A percentile compares a stretch with the other conserved stretches of the same genome.
phyloP scores from a whole-genome alignment of 1,284 basidiomycete species.

The Uromyces viciae-fabae region DNA sequence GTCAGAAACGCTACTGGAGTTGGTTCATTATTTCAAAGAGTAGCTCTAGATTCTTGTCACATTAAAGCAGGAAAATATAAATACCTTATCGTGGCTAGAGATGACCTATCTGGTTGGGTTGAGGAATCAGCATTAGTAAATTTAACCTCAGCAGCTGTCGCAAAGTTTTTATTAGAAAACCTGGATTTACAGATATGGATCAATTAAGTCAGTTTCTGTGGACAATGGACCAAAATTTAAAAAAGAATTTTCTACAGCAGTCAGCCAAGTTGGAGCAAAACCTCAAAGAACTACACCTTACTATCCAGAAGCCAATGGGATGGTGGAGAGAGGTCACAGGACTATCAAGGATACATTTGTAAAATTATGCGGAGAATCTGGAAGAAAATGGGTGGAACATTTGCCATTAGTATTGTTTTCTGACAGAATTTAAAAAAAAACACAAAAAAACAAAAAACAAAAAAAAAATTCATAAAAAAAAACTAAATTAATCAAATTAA shows the following conservation, averaged over 20 bases:
- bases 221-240: background rate
- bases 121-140: background rate
- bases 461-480: no score
- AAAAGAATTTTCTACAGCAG: no score
- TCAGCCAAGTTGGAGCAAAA: background rate
- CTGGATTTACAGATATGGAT: constrained; percentile 30
- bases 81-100: constrained; percentile 32
- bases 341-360: background rate
- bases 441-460: no score
- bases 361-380: background rate
- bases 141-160: background rate
- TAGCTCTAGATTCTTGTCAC: constrained; percentile 7
- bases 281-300: constrained; percentile 14
- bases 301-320: constrained; percentile 21
- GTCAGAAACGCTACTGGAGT: background rate
- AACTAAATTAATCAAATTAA: no score
- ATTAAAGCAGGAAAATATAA: constrained; percentile 14
- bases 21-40: background rate
- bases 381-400: background rate
- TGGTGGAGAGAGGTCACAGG: constrained; percentile 19
- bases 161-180: constrained; percentile 12
- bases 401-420: constrained; percentile 7
- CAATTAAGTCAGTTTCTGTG: background rate
- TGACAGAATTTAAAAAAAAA: constrained; percentile 12
- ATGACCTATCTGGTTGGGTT: constrained; percentile 39